A percentile compares a stretch with the other conserved stretches of the same genome.
Conservation (phyloP, 164 flowering plant genomes). For the Macadamia integrifolia region DNA sequence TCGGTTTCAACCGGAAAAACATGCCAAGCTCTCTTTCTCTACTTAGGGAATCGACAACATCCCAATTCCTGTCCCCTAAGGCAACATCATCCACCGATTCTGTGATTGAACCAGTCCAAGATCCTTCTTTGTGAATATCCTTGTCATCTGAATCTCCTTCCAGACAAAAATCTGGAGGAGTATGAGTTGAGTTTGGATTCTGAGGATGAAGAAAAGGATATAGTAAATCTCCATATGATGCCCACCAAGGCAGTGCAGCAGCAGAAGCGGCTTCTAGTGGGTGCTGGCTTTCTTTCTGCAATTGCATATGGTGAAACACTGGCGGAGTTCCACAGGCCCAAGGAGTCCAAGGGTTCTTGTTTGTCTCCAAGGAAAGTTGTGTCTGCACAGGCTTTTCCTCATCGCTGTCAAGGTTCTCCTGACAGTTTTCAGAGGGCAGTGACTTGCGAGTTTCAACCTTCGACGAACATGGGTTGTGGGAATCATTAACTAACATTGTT, state of each 20-base stretch:
- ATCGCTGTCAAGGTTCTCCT: not conserved
- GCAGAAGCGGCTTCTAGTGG: constrained; percentile 12
- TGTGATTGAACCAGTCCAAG: constrained; percentile 34
- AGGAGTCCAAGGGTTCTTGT: constrained; percentile 15
- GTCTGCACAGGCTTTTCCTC: constrained; percentile 17
- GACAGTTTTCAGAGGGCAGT: constrained; percentile 9
- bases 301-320: constrained; percentile 21
- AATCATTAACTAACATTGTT: constrained; percentile 42
- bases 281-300: constrained; percentile 12
- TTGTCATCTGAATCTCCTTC: constrained; percentile 8
- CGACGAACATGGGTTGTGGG: constrained; percentile 28
- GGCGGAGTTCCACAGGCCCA: constrained; percentile 14
- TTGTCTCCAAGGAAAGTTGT: constrained; percentile 5
- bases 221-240: constrained; percentile 24
- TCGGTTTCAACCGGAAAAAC: constrained; percentile 17
- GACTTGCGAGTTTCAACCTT: constrained; percentile 13
- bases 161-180: constrained; percentile 5
- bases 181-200: constrained; percentile 12
- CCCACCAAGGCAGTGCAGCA: constrained; percentile 30
- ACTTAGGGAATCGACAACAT: constrained; percentile 21
- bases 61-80: constrained; percentile 19
- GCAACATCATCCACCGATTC: constrained; percentile 20
- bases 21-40: constrained; percentile 7
- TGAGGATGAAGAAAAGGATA: constrained; percentile 18
- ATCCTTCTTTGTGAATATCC: constrained; percentile 30